Evolutionary conservation across 768 basidiomycete species (phyloP), one percentile per base, ranked within the genome.

Genomic region (Mycena haematopus): DNA sequence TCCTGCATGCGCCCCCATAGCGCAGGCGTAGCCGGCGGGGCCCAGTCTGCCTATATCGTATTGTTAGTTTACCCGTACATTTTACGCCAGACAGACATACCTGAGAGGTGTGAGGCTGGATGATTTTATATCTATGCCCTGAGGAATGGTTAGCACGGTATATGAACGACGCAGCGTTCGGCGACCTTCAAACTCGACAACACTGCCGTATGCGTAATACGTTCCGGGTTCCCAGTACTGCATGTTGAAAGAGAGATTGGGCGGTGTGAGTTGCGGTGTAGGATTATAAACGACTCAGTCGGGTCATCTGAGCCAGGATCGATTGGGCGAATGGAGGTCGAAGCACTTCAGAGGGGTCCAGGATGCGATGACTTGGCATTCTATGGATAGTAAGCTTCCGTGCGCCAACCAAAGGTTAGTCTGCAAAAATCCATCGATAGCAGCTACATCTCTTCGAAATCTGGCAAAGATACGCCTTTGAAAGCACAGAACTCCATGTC

Each of bases 81-180:
- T 45, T 11, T 22, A 22, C 13, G 44, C 17, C 44, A 22, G n/a
- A 19, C 21, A 27, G 17, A 63, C 71, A 58, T 65, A 85, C 89
- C 81, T 90, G 87, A 31, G 90, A 90, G 56, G 70, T 75, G 76
- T 92, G 91, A 10, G 88, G 77, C 69, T 91, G 89, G 65, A 91
- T 84, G 74, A 88, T 88, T 74, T 85, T 87, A 79, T 91, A 92
- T 44, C 73, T 75, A 65, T 74, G 71, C 42, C 84, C 89, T 88
- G 67, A 53, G 21, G 47, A 27, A 15, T 47, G 21, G 36, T 45
- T 45, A 57, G 44, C 7, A 31, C 3, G 50, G 36, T 24, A 40
- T 9, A 17, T 52, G 24, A 50, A 22, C 45, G 56, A 68, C 56
- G n/a, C 55, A 17, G 46, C 22, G 10, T n/a, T 15, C 11, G 14